phyloP scores from a whole-genome alignment of 2,329 filamentous ascomycete genomes.

The Coleophoma cylindrospora region DNA sequence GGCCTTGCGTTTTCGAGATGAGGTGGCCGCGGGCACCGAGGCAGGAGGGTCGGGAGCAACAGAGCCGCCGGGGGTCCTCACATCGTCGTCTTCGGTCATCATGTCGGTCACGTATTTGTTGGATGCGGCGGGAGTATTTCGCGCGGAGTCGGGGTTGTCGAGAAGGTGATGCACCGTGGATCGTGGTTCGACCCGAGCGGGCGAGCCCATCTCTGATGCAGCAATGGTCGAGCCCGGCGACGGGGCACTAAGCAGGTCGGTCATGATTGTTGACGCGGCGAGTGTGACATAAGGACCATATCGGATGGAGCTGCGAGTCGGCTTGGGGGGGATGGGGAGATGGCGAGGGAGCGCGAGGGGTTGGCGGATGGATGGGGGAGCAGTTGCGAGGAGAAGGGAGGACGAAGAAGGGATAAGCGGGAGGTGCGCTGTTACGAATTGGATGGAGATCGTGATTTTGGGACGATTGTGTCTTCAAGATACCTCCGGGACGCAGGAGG shows the following conservation, averaged over 20 bases:
- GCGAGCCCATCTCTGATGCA: slow-evolving; percentile 25
- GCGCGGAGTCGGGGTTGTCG: slow-evolving; percentile 15
- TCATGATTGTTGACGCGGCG: slow-evolving; percentile 5
- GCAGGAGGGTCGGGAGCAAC: slow-evolving; percentile 7
- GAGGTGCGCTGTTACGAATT: too few species aligned
- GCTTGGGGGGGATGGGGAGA: too few species aligned
- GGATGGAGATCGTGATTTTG: too few species aligned
- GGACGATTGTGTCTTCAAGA: too few species aligned
- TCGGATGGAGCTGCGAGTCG: too few species aligned
- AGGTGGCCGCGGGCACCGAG: slow-evolving; percentile 5
- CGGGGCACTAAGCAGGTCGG: slow-evolving; percentile 9
- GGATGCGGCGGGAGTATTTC: slow-evolving; percentile 13
- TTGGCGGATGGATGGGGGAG: background rate
- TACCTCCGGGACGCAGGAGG: too few species aligned
- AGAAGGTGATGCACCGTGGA: slow-evolving; percentile 21
- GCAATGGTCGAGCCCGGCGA: slow-evolving; percentile 23
- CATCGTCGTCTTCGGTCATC: slow-evolving; percentile 25
- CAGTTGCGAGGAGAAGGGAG: too few species aligned
- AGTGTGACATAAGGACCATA: too few species aligned
- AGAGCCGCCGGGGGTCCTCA: slow-evolving; percentile 15
- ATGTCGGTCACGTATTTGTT: slow-evolving; percentile 14
- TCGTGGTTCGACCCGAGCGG: slow-evolving; percentile 20
- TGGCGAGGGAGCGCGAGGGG: background rate
- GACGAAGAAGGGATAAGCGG: too few species aligned
- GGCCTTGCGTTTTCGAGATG: slow-evolving; percentile 7